phyloP scores from a whole-genome alignment of 257 asterid genomes.

The Jacaranda mimosifolia region DNA sequence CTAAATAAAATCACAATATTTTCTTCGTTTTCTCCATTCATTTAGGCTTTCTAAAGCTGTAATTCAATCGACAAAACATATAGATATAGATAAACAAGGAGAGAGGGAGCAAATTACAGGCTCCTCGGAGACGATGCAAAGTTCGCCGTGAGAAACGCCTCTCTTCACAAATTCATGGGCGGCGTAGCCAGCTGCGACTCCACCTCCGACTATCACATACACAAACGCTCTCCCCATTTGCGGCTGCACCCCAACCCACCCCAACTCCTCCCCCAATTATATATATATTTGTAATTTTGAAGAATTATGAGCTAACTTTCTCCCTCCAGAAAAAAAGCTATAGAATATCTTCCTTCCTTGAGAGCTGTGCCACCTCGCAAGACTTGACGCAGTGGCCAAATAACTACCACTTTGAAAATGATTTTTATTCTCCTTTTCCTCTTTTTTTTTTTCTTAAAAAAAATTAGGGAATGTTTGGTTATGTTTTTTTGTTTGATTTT shows the following conservation, averaged over 20 bases:
- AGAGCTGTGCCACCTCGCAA: slow-evolving; percentile 36
- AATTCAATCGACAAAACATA: background rate
- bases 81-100: background rate
- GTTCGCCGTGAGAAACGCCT: slow-evolving; percentile 84
- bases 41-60: background rate
- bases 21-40: background rate
- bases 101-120: slow-evolving; percentile 51
- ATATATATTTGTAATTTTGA: background rate
- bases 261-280: background rate
- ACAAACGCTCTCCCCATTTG: slow-evolving; percentile 95
- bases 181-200: slow-evolving; percentile 95
- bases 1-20: background rate
- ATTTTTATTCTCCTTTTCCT: background rate
- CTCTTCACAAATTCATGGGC: slow-evolving; percentile 84
- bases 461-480: too few relatives aligned
- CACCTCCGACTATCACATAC: slow-evolving; percentile 94
- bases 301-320: slow-evolving; percentile 30
- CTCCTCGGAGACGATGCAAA: slow-evolving; percentile 96
- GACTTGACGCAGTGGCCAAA: background rate
- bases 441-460: background rate
- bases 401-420: background rate
- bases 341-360: slow-evolving; percentile 38
- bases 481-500: too few relatives aligned
- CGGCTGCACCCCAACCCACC: slow-evolving; percentile 24
- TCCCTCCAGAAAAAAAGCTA: background rate